Base-by-base conservation (phyloP, 2,329 filamentous ascomycete species). In the Alternaria longipes region DNA sequence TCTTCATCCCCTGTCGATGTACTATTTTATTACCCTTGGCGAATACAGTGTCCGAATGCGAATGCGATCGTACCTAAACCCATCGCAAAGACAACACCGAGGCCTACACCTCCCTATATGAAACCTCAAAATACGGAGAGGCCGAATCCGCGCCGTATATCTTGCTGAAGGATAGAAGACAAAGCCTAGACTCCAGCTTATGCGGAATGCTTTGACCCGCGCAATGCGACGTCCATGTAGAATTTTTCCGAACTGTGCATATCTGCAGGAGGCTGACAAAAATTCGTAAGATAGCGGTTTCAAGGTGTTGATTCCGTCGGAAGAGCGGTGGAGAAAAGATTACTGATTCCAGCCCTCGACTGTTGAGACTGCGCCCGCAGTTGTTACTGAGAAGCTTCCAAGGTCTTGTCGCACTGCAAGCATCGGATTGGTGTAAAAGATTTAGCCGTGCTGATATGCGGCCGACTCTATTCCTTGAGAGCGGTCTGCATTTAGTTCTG, bases 31-130 rank as follows among this genome's bases (percentile, higher is more conserved):
- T 64, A 12, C 60, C 50, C 9, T 24, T 14, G 7, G 9, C 12
- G 81, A 80, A 77, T 78, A 55, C 85, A 64, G 57, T 80, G 81
- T 52, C 59, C 44, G 22, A 69, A 78, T 4, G 63, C 53, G 8
- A 65, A 54, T n/a, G 67, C 69, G 64, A 92, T 90, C 77, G 92
- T 89, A 2, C 89, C 90, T 58, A 92, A 70, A 5, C 88, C 89
- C 90, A 90, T 92, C 0, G 90, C 90, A 82, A 92, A 91, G 5
- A 90, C 86, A n/a, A 79, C 5, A 91, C 80, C 36, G 92, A 82
- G 4, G 81, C 73, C 2, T 82, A 78, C 59, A 91, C 85, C 79
- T 92, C 92, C 30, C 12, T 36, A 36, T 36, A 1, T n/a, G 9
- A 49, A 36, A 18, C 32, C 16, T 24, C 3, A 20, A 5, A 11